Evolutionary conservation across 2,329 filamentous ascomycete species (phyloP).

Genomic region (Neobulgaria alba): DNA sequence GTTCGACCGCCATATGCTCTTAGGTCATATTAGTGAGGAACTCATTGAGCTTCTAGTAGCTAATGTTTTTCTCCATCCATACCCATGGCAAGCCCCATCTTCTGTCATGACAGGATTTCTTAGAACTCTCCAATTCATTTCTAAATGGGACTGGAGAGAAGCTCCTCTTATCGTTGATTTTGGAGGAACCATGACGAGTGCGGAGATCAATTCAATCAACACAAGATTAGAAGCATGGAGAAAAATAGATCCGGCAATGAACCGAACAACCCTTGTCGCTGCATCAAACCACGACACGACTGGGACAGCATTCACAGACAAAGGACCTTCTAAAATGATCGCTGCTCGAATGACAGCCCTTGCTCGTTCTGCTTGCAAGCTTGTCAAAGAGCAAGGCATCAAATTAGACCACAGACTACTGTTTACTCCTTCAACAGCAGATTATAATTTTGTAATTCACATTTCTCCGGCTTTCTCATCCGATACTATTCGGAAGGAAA

Average conservation of each 20-base stretch:
- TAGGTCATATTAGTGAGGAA: conserved; percentile 67
- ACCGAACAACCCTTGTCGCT: conserved; percentile 70
- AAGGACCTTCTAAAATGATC: conserved; percentile 68
- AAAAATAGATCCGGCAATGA: conserved; percentile 81
- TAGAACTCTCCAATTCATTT: conserved; percentile 68
- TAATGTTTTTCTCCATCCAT: conserved; percentile 69
- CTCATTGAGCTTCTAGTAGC: conserved; percentile 77
- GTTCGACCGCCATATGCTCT: conserved; percentile 77
- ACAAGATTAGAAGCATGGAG: conserved; percentile 77
- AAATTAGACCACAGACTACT: conserved; percentile 49
- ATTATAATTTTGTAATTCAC: conserved; percentile 82
- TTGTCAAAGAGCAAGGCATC: conserved; percentile 45
- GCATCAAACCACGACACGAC: conserved; percentile 71
- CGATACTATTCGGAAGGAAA: conserved; percentile 28
- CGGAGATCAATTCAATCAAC: conserved; percentile 53
- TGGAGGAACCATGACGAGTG: conserved; percentile 51
- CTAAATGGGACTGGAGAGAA: conserved; percentile 85
- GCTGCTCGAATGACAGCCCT: conserved; percentile 76
- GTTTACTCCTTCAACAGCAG: conserved; percentile 63
- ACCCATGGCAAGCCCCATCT: conserved; percentile 71
- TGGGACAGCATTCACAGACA: conserved; percentile 73
- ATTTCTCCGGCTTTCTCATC: conserved; percentile 35
- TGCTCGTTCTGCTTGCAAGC: conserved; percentile 63
- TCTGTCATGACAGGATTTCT: conserved; percentile 74
- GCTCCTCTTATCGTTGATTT: conserved; percentile 77